These are phyloP conservation scores for Melampsora americana DNA, from an alignment of 1,284 basidiomycete genomes.

Conservation along the genomic window DNA sequence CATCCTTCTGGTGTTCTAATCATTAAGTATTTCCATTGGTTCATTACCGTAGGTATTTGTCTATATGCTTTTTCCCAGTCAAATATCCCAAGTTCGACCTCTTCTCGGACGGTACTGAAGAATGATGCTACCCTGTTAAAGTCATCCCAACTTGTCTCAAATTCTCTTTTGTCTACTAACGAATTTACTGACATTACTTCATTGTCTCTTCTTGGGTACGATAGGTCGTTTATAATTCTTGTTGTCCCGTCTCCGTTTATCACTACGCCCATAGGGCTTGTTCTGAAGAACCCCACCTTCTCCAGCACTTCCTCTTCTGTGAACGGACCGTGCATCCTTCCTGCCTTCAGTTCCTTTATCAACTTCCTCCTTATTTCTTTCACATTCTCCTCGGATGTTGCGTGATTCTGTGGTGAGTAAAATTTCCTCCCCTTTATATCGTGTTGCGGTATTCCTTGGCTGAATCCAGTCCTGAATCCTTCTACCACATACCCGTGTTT, in stretches of 20 bases:
- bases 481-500: background rate
- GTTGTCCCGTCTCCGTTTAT: background rate
- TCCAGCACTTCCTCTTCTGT: background rate
- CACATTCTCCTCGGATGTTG: background rate
- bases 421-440: background rate
- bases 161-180: background rate
- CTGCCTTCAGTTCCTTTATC: background rate
- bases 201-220: background rate
- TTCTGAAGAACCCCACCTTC: background rate
- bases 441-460: slow-evolving; percentile 4
- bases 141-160: slow-evolving; percentile 10
- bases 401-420: background rate
- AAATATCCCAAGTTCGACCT: too few relatives aligned
- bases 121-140: too few relatives aligned
- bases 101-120: too few relatives aligned
- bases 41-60: background rate
- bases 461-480: background rate
- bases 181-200: background rate
- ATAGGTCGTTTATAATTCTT: too few relatives aligned
- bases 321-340: slow-evolving; percentile 14
- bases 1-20: background rate
- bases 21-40: background rate
- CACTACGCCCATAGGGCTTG: background rate
- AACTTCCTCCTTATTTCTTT: background rate
- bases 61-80: too few relatives aligned